A percentile compares a stretch with the other conserved stretches of the same genome.
Evolutionary conservation across 208 protist genomes (phyloP).

Genomic region (Leishmania amazonensis): DNA sequence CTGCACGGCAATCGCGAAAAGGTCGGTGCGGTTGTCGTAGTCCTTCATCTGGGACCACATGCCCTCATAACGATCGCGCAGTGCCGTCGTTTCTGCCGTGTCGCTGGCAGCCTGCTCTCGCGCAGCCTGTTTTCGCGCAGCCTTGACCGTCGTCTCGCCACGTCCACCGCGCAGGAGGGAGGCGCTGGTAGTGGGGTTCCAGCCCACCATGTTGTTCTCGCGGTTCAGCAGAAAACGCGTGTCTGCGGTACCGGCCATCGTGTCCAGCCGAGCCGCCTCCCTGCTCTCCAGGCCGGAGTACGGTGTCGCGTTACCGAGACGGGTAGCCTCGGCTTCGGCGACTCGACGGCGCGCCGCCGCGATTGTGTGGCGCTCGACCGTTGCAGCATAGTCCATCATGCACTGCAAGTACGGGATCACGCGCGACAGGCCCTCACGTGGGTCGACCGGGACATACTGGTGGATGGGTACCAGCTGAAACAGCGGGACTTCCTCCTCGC

Average conservation of each 20-base stretch:
- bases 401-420: constrained; percentile 67
- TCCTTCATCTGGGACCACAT: constrained; percentile 39
- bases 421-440: constrained; percentile 32
- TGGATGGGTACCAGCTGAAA: constrained; percentile 66
- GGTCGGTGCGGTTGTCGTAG: constrained; percentile 31
- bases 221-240: constrained; percentile 26
- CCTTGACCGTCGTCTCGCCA: not conserved
- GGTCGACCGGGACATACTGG: constrained; percentile 56
- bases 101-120: constrained; percentile 8
- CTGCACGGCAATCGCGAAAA: constrained; percentile 57
- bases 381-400: constrained; percentile 28
- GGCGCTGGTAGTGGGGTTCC: constrained; percentile 22
- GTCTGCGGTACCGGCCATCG: constrained; percentile 1
- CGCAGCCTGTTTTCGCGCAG: constrained; percentile 3
- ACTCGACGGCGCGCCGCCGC: constrained; percentile 3
- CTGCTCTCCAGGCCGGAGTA: not conserved
- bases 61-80: constrained; percentile 28
- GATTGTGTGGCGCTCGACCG: constrained; percentile 21
- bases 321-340: not conserved
- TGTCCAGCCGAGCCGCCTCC: not conserved
- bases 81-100: constrained; percentile 1
- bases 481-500: constrained; percentile 37
- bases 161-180: constrained; percentile 14
- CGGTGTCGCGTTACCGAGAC: not conserved
- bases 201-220: constrained; percentile 46